Percentiles rank a stretch among this genome's conserved stretches.
Evolutionary conservation across 2,329 filamentous ascomycete species (phyloP).

Genomic region (Cercospora zeae-maydis): DNA sequence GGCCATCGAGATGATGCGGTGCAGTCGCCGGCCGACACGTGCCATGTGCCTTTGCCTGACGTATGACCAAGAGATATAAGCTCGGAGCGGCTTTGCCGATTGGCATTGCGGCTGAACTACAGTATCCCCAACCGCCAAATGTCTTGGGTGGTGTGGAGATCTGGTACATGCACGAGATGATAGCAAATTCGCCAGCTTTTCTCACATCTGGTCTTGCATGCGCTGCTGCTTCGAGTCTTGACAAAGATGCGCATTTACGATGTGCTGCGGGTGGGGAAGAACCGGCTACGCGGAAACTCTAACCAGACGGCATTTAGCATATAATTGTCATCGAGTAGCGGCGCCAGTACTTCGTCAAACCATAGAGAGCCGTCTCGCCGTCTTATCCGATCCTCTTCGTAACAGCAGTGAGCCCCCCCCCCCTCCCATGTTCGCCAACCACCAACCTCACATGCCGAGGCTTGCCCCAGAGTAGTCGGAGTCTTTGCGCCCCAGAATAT

Average conservation of each 20-base stretch:
- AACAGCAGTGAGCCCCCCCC: background rate
- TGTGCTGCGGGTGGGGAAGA: background rate
- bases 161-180: background rate
- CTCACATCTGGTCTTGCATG: background rate
- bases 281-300: background rate
- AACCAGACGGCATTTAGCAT: background rate
- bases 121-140: background rate
- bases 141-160: conserved; percentile 3
- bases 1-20: conserved; percentile 13
- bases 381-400: background rate
- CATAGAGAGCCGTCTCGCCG: background rate
- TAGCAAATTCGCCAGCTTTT: background rate
- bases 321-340: background rate
- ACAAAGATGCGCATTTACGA: background rate
- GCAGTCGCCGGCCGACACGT: background rate
- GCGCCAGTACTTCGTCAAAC: background rate
- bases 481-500: background rate
- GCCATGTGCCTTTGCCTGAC: conserved; percentile 9
- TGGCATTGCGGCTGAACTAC: background rate
- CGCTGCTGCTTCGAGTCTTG: background rate
- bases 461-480: background rate
- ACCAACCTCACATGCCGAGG: background rate
- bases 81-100: background rate
- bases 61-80: conserved; percentile 16
- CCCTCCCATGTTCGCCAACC: background rate